Evolutionary conservation across 805 yeast genomes (phyloP).

Genomic region (Diddensiella santjacobensis): DNA sequence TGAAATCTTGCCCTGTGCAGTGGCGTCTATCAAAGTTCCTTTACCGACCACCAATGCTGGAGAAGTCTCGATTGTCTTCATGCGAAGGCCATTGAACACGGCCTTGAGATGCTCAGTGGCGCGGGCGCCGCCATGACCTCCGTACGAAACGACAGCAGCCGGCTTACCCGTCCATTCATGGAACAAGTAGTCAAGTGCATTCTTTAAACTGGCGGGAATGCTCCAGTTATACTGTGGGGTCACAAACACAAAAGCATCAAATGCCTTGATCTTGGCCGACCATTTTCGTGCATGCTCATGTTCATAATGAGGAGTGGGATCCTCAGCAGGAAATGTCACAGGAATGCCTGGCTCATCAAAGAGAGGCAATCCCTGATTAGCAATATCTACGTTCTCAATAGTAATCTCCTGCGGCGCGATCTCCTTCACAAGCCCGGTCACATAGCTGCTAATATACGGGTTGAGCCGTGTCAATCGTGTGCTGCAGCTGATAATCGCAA

Average conservation of each 20-base stretch:
- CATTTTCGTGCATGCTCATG: conserved; percentile 29
- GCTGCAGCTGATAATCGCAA: conserved; percentile 1
- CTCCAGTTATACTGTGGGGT: conserved; percentile 40
- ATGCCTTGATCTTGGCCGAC: conserved; percentile 27
- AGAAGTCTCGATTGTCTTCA: neutral
- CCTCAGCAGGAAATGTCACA: conserved; percentile 19
- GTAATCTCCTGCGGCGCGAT: neutral
- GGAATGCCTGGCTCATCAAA: conserved; percentile 34
- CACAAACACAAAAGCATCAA: conserved; percentile 35
- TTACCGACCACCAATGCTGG: neutral
- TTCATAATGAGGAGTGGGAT: conserved; percentile 24
- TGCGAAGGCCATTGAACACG: conserved; percentile 11
- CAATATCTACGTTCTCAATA: conserved; percentile 28
- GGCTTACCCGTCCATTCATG: conserved; percentile 37
- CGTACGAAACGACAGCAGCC: conserved; percentile 34
- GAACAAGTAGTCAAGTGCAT: conserved; percentile 37
- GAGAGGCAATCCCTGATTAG: conserved; percentile 31
- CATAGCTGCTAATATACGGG: neutral
- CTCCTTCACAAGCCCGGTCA: neutral
- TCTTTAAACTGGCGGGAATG: conserved; percentile 38
- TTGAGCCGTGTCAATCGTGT: neutral
- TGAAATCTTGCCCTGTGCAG: neutral
- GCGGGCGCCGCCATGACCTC: conserved; percentile 32
- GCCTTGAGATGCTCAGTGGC: conserved; percentile 26
- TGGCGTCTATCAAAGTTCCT: neutral